phyloP scores from a whole-genome alignment of 257 asterid species.

The Anisodus acutangulus region DNA sequence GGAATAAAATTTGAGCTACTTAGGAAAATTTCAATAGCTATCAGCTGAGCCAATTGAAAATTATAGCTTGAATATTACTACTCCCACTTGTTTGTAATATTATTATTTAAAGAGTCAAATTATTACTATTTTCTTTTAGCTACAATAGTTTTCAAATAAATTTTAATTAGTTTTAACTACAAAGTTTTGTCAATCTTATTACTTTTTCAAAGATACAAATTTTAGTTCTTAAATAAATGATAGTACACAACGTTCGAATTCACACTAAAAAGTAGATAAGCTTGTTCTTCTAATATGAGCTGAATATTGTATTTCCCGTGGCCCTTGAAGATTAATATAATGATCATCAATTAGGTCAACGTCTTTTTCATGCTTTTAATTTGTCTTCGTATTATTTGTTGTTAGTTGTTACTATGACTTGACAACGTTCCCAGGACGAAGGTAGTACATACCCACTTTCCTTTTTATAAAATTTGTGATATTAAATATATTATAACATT shows the following conservation, averaged over 20 bases:
- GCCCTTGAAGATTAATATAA: neutral
- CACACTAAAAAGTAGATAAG: neutral
- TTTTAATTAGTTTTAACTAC: too few species aligned
- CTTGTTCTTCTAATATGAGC: neutral
- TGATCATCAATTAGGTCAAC: slow-evolving; percentile 1
- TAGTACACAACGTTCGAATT: neutral
- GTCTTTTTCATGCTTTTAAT: neutral
- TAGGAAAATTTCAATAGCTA: neutral
- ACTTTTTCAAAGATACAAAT: neutral
- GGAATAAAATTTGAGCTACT: neutral
- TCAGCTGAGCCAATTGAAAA: neutral
- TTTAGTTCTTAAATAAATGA: neutral
- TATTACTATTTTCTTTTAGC: too few species aligned
- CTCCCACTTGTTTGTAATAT: too few species aligned
- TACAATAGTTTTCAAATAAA: too few species aligned
- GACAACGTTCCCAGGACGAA: neutral
- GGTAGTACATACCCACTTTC: neutral
- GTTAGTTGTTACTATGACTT: neutral
- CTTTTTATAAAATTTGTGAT: too few species aligned
- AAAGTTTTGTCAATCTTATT: too few species aligned
- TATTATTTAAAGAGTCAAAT: too few species aligned
- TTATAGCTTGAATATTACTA: too few species aligned
- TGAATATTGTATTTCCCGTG: neutral
- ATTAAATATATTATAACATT: too few species aligned
- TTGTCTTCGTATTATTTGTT: neutral